phyloP scores from a whole-genome alignment of 345 rosid species.

The Bruguiera parviflora region DNA sequence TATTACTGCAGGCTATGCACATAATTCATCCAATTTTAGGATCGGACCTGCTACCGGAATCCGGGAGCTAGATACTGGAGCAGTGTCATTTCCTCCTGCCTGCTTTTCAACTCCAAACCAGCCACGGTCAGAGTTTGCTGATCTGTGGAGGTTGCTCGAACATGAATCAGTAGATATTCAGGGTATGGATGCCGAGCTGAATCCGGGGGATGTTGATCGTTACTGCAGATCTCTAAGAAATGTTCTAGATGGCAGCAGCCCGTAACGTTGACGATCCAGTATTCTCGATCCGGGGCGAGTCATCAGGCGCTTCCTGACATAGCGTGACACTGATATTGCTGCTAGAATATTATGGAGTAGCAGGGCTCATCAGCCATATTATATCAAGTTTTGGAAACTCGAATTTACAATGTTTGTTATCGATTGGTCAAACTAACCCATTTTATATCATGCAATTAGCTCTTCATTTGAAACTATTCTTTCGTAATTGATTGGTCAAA shows the following conservation, averaged over 20 bases:
- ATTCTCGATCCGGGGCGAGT: not conserved
- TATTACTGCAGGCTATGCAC: not conserved
- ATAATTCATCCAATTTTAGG: not conserved
- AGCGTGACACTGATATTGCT: too few species aligned
- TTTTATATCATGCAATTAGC: too few species aligned
- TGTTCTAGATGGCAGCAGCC: not conserved
- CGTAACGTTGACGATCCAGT: not conserved
- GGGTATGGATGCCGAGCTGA: not conserved
- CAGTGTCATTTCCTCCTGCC: not conserved
- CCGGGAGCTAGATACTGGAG: not conserved
- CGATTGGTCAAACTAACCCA: too few species aligned
- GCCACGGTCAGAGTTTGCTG: not conserved
- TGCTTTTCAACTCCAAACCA: not conserved
- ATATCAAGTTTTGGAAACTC: too few species aligned
- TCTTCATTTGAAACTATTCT: too few species aligned
- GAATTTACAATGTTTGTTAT: too few species aligned
- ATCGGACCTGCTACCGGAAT: not conserved
- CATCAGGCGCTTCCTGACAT: too few species aligned
- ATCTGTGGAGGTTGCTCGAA: slow-evolving; percentile 11
- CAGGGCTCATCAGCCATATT: too few species aligned
- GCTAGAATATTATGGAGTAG: too few species aligned
- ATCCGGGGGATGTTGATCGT: slow-evolving; percentile 19
- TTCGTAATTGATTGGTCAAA: too few species aligned
- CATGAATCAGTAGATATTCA: slow-evolving; percentile 6
- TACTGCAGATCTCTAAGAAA: slow-evolving; percentile 19